Evolutionary conservation across 2,329 filamentous ascomycete species (phyloP).

Genomic region (Ophiostoma ips): DNA sequence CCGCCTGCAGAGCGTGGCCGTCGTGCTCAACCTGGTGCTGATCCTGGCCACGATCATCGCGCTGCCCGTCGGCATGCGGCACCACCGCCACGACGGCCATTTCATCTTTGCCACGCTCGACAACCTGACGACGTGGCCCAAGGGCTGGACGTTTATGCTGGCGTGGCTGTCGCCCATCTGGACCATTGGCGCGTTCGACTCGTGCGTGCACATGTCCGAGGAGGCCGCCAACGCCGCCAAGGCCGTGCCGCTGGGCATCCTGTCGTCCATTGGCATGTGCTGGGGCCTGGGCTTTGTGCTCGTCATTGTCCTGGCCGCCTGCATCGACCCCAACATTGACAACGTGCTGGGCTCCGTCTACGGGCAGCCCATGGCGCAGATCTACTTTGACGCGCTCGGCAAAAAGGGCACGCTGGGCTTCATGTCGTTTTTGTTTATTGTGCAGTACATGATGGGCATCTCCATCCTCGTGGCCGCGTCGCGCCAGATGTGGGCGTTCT

Average conservation of each 20-base stretch:
- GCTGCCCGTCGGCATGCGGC: slow-evolving; percentile 34
- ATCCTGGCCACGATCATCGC: slow-evolving; percentile 42
- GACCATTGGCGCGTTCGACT: slow-evolving; percentile 44
- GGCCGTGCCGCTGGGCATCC: slow-evolving; percentile 37
- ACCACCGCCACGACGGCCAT: slow-evolving; percentile 25
- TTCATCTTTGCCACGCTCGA: slow-evolving; percentile 44
- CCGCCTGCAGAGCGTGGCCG: slow-evolving; percentile 42
- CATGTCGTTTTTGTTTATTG: slow-evolving; percentile 44
- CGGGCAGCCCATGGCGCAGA: slow-evolving; percentile 41
- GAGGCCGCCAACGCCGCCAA: slow-evolving; percentile 46
- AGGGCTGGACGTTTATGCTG: slow-evolving; percentile 44
- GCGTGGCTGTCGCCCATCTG: slow-evolving; percentile 48
- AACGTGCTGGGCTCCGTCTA: slow-evolving; percentile 26
- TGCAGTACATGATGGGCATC: slow-evolving; percentile 49
- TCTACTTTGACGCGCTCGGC: slow-evolving; percentile 46
- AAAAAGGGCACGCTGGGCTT: slow-evolving; percentile 44
- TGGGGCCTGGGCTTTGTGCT: slow-evolving; percentile 42
- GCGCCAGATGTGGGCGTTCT: slow-evolving; percentile 49
- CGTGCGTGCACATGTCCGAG: slow-evolving; percentile 38
- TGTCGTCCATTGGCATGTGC: slow-evolving; percentile 40
- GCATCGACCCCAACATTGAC: slow-evolving; percentile 36
- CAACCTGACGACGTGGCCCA: slow-evolving; percentile 44
- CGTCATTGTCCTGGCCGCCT: slow-evolving; percentile 41
- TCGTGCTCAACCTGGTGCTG: slow-evolving; percentile 40
- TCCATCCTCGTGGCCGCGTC: slow-evolving; percentile 44